These are phyloP conservation scores for Mucor saturninus DNA, from an alignment of 371 early-diverging fungal genomes.

Conservation along the genomic window DNA sequence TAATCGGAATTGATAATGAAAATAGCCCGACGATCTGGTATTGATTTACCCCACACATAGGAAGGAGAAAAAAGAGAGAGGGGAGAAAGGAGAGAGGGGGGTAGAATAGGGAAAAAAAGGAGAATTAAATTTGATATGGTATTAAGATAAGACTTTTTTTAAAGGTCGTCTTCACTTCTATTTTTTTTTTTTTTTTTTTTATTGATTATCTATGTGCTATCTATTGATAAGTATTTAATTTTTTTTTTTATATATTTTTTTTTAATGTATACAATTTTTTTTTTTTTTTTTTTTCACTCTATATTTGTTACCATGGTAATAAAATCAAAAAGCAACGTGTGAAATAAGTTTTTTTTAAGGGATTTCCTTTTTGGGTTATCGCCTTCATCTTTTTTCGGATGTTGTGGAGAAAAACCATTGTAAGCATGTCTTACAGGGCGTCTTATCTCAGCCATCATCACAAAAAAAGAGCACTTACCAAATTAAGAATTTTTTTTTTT, in stretches of 20 bases:
- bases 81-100: not conserved
- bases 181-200: not conserved
- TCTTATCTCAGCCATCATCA: slow-evolving; percentile 31
- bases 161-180: not conserved
- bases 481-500: not conserved
- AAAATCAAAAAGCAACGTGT: slow-evolving; percentile 19
- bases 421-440: slow-evolving; percentile 17
- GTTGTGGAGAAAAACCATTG: slow-evolving; percentile 19
- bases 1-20: slow-evolving; percentile 9
- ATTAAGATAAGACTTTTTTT: slow-evolving; percentile 14
- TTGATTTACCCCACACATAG: slow-evolving; percentile 21
- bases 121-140: slow-evolving; percentile 17
- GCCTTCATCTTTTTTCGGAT: slow-evolving; percentile 23
- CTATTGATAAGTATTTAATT: not conserved
- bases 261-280: not conserved
- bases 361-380: slow-evolving; percentile 35
- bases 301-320: not conserved
- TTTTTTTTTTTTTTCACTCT: not conserved
- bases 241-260: slow-evolving; percentile 2
- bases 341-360: slow-evolving; percentile 24
- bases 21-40: slow-evolving; percentile 21
- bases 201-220: slow-evolving; percentile 1
- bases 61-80: not conserved
- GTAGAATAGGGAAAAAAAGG: slow-evolving; percentile 13
- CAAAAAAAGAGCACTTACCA: slow-evolving; percentile 5